Evolutionary conservation across 352 stramenopile species (phyloP).

Genomic region (Globisporangium abappressorium): DNA sequence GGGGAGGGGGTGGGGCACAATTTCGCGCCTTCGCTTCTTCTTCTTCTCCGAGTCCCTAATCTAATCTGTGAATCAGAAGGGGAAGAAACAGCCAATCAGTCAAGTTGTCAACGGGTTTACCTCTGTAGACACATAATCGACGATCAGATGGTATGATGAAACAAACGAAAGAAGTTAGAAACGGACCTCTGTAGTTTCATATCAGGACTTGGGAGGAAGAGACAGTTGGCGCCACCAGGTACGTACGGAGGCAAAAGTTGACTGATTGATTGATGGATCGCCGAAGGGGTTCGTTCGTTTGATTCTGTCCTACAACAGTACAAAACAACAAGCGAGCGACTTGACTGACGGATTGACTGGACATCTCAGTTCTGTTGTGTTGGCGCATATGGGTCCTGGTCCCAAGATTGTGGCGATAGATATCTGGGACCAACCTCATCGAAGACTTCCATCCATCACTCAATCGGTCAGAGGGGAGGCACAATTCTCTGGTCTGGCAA

Average conservation of each 20-base stretch:
- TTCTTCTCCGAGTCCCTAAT: background rate
- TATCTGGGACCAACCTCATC: background rate
- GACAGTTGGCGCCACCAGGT: conserved; percentile 10
- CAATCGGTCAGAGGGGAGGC: background rate
- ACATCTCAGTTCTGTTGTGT: background rate
- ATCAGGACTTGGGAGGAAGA: conserved; percentile 10
- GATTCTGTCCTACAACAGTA: background rate
- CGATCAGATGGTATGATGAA: background rate
- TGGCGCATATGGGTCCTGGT: background rate
- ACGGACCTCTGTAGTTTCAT: conserved; percentile 2
- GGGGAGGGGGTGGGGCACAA: conserved; percentile 8
- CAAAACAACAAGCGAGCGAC: background rate
- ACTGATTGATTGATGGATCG: conserved; percentile 5
- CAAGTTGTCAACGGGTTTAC: conserved; percentile 17
- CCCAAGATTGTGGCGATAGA: background rate
- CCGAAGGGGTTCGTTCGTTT: background rate
- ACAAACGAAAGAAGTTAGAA: background rate
- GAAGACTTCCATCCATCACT: no score
- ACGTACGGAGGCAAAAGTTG: conserved; percentile 1
- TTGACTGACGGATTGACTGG: conserved; percentile 4
- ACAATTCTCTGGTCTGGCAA: conserved; percentile 7
- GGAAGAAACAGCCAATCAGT: conserved; percentile 19
- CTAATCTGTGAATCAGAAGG: conserved; percentile 16
- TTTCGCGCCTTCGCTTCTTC: conserved; percentile 10
- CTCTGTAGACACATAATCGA: conserved; percentile 8